These are phyloP conservation scores for Calvatia gigantea DNA, from an alignment of 768 basidiomycete species.

Conservation along the genomic window DNA sequence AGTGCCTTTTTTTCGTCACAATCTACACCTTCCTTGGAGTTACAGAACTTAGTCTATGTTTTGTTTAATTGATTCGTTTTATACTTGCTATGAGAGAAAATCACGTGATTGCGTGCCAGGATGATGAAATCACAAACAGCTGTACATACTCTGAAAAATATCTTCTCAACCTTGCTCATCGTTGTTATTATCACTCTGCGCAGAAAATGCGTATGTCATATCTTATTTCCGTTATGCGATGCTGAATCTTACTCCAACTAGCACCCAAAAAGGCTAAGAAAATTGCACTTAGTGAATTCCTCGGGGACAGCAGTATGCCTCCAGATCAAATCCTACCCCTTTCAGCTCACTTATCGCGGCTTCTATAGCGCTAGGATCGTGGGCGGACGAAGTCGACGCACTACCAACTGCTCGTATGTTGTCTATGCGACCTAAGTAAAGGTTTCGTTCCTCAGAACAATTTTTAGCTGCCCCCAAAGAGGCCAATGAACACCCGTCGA, in stretches of 20 bases:
- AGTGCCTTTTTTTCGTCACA: too few species aligned
- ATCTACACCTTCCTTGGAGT: too few species aligned
- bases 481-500: conserved; percentile 56
- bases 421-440: neutral
- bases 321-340: conserved; percentile 16
- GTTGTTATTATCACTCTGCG: neutral
- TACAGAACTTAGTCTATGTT: too few species aligned
- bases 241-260: conserved; percentile 23
- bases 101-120: neutral
- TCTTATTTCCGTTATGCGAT: neutral
- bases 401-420: conserved; percentile 91
- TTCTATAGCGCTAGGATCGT: conserved; percentile 76
- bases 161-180: neutral
- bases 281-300: conserved; percentile 90
- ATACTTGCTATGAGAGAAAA: too few species aligned
- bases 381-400: conserved; percentile 98
- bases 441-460: neutral
- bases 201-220: conserved; percentile 3
- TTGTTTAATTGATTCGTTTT: too few species aligned
- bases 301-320: conserved; percentile 77
- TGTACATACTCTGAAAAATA: conserved; percentile 3
- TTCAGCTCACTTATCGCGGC: conserved; percentile 17
- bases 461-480: conserved; percentile 61
- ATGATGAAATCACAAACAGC: neutral
- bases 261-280: conserved; percentile 93